These are phyloP conservation scores for Aspergillus luchuensis DNA, from an alignment of 2,329 filamentous ascomycete genomes.

Conservation along the genomic window DNA sequence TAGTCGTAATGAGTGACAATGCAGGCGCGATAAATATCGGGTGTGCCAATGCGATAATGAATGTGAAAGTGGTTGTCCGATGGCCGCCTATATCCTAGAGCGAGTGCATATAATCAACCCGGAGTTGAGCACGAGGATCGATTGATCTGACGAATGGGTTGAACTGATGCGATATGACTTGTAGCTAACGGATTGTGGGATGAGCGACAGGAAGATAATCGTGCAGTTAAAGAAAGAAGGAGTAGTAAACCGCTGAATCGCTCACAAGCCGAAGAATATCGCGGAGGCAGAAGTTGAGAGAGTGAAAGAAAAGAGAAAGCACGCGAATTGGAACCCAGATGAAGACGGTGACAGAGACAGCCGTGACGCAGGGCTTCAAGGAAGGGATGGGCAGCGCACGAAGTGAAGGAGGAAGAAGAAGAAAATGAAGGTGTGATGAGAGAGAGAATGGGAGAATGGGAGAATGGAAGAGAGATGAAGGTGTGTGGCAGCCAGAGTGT, in stretches of 20 bases:
- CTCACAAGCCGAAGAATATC: not conserved
- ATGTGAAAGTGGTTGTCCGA: slow-evolving; percentile 7
- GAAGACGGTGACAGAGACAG: not conserved
- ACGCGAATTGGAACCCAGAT: not conserved
- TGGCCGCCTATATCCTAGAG: not conserved
- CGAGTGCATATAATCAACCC: not conserved
- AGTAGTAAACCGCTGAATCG: not conserved
- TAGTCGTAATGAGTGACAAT: not conserved
- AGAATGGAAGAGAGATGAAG: not conserved
- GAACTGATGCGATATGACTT: no score
- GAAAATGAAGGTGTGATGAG: slow-evolving; percentile 5
- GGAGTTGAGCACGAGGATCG: no score
- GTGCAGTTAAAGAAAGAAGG: not conserved
- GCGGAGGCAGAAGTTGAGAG: not conserved
- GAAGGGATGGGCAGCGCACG: slow-evolving; percentile 4
- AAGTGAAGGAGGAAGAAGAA: slow-evolving; percentile 4
- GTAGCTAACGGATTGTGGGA: not conserved
- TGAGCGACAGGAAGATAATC: not conserved
- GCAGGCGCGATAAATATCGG: slow-evolving; percentile 3
- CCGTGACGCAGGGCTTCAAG: not conserved
- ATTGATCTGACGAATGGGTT: no score
- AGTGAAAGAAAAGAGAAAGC: slow-evolving; percentile 2
- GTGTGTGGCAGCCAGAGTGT: not conserved
- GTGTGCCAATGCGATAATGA: slow-evolving; percentile 6
- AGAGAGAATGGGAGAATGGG: slow-evolving; percentile 2